Evolutionary conservation across 2,329 filamentous ascomycete genomes (phyloP), one percentile per base, ranked within the genome.

Genomic region (Huntiella omanensis): DNA sequence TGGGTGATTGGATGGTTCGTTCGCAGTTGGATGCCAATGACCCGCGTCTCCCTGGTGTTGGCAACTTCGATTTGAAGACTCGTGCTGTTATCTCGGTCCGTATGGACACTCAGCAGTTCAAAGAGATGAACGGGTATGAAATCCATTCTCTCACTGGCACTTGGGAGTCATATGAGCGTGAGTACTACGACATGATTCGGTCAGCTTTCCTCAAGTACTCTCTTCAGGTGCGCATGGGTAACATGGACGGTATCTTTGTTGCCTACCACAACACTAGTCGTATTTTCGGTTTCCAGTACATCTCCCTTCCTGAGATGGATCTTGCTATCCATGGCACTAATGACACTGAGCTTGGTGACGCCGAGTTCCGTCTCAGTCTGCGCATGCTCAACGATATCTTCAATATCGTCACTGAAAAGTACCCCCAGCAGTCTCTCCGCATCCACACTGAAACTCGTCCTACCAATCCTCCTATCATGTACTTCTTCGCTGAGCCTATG

Each of bases 231-330:
- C 83, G 91, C 39, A 92, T 98, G 75, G 91, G 92, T 13, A 78
- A 87, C 43, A 98, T 98, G 92, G 88, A 98, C 58, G 91, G 91
- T 46, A 95, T 96, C 43, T 98, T 96, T 57, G 83, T 96, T 16
- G 91, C 91, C 2, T 98, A 78, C 59, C 91, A 98, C 66, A 98
- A 98, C 59, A 83, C 86, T 2, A 72, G 87, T 61, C 81, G 87
- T 47, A 93, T 98, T 43, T 98, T 98, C 58, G 91, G 91, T 4
- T 98, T 98, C 60, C 91, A 98, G 61, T 98, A 98, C 58, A 72
- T 98, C 50, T 78, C 77, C 49, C 63, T 96, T 11, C 59, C 73
- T 3, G 91, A 98, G 57, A 86, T 98, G 80, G 91, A 98, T 58
- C 58, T 69, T n/a, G 73, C 84, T 0, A 62, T 98, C n/a, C 92